Evolutionary conservation across 331 rosid species (phyloP).

Genomic region (Cydonia oblonga): DNA sequence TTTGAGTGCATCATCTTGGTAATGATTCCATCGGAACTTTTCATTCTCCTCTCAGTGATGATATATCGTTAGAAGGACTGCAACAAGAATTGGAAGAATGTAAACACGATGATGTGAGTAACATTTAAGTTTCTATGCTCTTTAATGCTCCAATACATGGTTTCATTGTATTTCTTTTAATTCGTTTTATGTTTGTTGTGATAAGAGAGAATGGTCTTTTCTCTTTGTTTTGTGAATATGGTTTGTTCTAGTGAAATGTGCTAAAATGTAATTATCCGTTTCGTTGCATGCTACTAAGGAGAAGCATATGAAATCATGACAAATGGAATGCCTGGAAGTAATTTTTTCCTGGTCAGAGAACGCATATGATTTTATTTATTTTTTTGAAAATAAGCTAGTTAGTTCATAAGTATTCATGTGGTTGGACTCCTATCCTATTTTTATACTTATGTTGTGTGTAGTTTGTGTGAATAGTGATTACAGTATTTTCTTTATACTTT

Average conservation of each 20-base stretch:
- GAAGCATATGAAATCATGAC: not conserved
- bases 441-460: not conserved
- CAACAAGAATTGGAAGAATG: conserved; percentile 92
- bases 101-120: conserved; percentile 61
- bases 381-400: not conserved
- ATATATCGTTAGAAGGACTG: conserved; percentile 78
- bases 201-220: not conserved
- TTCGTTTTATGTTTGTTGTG: not conserved
- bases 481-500: not conserved
- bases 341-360: not conserved
- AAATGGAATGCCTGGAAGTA: not conserved
- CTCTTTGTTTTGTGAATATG: not conserved
- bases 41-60: conserved; percentile 35
- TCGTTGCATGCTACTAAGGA: too few relatives aligned
- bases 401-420: not conserved
- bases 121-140: not conserved
- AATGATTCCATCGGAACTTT: conserved; percentile 2
- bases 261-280: not conserved
- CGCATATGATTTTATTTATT: not conserved
- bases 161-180: not conserved
- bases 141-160: not conserved
- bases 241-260: not conserved
- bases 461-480: not conserved
- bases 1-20: not conserved
- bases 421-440: not conserved